Evolutionary conservation across 495 filamentous ascomycete genomes (phyloP).

Genomic region (Trichoderma parareesei): DNA sequence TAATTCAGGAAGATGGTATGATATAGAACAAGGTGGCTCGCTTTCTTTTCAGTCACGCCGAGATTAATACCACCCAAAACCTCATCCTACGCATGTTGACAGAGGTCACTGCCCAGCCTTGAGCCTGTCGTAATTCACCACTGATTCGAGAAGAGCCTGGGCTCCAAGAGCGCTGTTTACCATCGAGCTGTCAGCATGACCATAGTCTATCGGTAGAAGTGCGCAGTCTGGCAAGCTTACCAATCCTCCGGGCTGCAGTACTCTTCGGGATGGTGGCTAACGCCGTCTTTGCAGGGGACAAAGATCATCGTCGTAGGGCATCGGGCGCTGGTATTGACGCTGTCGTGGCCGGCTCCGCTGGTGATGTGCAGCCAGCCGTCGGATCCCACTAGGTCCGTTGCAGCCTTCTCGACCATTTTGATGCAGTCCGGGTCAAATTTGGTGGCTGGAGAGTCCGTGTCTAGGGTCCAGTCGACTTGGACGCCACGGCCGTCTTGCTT

Average conservation of each 20-base stretch:
- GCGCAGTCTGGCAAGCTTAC: background rate
- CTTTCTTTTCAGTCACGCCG: no score
- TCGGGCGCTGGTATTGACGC: constrained; percentile 28
- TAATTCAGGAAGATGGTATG: no score
- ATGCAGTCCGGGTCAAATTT: constrained; percentile 67
- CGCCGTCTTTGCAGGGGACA: constrained; percentile 38
- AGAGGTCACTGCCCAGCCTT: background rate
- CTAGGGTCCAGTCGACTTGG: constrained; percentile 47
- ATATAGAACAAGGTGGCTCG: no score
- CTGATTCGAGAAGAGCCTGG: constrained; percentile 4
- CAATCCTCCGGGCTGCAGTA: constrained; percentile 39
- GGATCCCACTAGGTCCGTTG: constrained; percentile 28
- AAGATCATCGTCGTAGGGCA: constrained; percentile 46
- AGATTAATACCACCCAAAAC: background rate
- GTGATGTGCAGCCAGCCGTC: constrained; percentile 35
- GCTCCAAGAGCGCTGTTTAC: background rate
- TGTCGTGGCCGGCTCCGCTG: constrained; percentile 55
- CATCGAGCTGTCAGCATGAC: background rate
- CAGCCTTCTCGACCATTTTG: constrained; percentile 53
- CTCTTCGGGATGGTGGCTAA: constrained; percentile 42
- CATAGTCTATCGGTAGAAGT: background rate
- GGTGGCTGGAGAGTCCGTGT: constrained; percentile 57
- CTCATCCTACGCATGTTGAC: background rate
- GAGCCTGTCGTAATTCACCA: constrained; percentile 3
- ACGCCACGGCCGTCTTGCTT: constrained; percentile 38